Conservation (phyloP, 805 yeast species). For the Wickerhamiella azymoides region DNA sequence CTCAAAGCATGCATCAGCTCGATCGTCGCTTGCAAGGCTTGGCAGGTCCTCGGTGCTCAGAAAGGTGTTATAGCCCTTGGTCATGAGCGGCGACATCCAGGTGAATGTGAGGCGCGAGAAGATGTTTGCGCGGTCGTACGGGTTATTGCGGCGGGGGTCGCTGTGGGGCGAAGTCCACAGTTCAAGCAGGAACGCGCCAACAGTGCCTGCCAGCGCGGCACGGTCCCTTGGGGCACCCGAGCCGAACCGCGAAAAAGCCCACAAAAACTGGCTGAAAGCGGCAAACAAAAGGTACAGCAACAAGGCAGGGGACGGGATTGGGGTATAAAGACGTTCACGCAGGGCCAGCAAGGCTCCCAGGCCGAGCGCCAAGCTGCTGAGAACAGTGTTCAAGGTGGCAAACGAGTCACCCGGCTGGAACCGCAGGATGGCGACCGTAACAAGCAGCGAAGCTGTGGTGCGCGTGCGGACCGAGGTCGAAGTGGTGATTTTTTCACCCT, state of each 20-base stretch:
- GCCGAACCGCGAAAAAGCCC: conserved; percentile 7
- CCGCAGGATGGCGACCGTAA: not conserved
- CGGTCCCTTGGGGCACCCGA: conserved; percentile 21
- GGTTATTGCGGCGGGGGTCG: conserved; percentile 26
- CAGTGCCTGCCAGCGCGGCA: conserved; percentile 28
- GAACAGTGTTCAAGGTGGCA: conserved; percentile 27
- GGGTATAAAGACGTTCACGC: conserved; percentile 54
- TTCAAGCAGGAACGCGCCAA: conserved; percentile 35
- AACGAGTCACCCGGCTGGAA: conserved; percentile 5
- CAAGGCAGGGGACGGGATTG: conserved; percentile 51
- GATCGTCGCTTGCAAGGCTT: conserved; percentile 53
- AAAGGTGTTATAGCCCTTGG: conserved; percentile 52
- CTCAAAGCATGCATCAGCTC: conserved; percentile 39
- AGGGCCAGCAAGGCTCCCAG: conserved; percentile 49
- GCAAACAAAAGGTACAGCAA: conserved; percentile 42
- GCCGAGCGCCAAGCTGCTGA: conserved; percentile 31
- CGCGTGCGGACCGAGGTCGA: not conserved
- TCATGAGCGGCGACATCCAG: conserved; percentile 86
- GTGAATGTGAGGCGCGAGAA: conserved; percentile 66
- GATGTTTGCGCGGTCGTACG: conserved; percentile 48
- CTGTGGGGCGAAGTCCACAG: conserved; percentile 24
- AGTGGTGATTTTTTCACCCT: not conserved
- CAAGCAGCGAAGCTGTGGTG: not conserved
- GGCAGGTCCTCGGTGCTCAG: conserved; percentile 53
- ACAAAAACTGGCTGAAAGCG: not conserved